Evolutionary conservation across 768 basidiomycete genomes (phyloP).

Genomic region (Auriscalpium orientale): DNA sequence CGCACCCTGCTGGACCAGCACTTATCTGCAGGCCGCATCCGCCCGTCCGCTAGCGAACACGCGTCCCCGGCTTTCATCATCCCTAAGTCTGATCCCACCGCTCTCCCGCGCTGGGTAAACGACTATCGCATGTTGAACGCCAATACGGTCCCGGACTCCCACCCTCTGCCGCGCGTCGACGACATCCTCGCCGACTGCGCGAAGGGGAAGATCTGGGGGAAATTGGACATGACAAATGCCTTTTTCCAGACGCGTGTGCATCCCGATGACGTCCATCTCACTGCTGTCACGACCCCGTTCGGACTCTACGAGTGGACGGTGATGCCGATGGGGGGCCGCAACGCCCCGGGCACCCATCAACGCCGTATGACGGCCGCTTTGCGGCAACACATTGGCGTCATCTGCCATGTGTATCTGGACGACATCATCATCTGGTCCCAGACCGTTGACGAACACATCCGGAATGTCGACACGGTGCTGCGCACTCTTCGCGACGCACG

Average conservation of each 20-base stretch:
- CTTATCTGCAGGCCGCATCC: slow-evolving; percentile 24
- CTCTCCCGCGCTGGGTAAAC: slow-evolving; percentile 13
- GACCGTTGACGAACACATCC: slow-evolving; percentile 20
- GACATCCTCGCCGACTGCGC: slow-evolving; percentile 20
- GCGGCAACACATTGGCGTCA: background rate
- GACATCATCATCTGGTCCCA: slow-evolving; percentile 25
- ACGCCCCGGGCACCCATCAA: slow-evolving; percentile 23
- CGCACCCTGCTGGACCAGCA: slow-evolving; percentile 25
- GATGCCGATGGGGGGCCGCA: slow-evolving; percentile 24
- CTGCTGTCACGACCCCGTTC: slow-evolving; percentile 30
- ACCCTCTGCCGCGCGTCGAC: slow-evolving; percentile 20
- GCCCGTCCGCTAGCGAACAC: slow-evolving; percentile 20
- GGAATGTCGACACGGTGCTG: slow-evolving; percentile 16
- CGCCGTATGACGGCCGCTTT: background rate
- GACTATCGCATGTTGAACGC: slow-evolving; percentile 13
- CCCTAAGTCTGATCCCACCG: slow-evolving; percentile 15
- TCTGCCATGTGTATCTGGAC: no score
- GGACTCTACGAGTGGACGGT: slow-evolving; percentile 26
- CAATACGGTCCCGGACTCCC: slow-evolving; percentile 6
- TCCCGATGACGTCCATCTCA: slow-evolving; percentile 16
- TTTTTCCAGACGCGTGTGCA: background rate
- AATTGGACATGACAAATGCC: no score
- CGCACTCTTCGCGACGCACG: slow-evolving; percentile 7
- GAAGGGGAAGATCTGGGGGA: no score
- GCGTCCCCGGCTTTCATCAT: slow-evolving; percentile 30